Percentiles rank a stretch among this genome's conserved stretches.
Conservation (phyloP, 2,329 filamentous ascomycete genomes). For the Cytospora piceicola region DNA sequence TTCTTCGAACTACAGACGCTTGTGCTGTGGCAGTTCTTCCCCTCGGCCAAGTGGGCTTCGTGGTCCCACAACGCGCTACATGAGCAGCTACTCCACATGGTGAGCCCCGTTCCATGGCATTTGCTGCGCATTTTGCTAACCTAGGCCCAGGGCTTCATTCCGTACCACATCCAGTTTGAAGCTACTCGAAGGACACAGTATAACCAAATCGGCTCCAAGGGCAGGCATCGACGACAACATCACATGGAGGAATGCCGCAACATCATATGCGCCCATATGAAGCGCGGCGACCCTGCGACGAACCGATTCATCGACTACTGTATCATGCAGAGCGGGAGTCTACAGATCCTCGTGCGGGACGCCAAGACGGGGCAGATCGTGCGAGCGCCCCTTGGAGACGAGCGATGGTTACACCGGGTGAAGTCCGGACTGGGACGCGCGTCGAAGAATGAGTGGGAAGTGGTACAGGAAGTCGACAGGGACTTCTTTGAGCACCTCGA, state of each 20-base stretch:
- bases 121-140: background rate
- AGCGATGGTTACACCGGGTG: constrained; percentile 37
- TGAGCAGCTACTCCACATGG: constrained; percentile 47
- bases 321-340: constrained; percentile 36
- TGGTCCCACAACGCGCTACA: constrained; percentile 45
- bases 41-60: constrained; percentile 48
- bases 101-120: constrained; percentile 30
- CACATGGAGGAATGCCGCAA: constrained; percentile 38
- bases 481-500: constrained; percentile 36
- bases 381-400: constrained; percentile 33
- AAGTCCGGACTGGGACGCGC: constrained; percentile 19
- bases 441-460: constrained; percentile 33
- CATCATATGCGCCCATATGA: constrained; percentile 41
- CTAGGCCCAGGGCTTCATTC: constrained; percentile 6
- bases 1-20: constrained; percentile 53
- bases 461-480: constrained; percentile 34
- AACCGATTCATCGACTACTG: constrained; percentile 40
- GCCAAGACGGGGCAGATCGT: constrained; percentile 39
- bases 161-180: constrained; percentile 19
- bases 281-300: constrained; percentile 38
- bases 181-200: constrained; percentile 34
- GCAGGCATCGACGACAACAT: constrained; percentile 33
- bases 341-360: constrained; percentile 38
- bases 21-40: constrained; percentile 51
- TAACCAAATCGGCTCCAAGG: constrained; percentile 35